A percentile compares a stretch with the other conserved stretches of the same genome.
phyloP scores from a whole-genome alignment of 2,329 filamentous ascomycete species.

The Colletotrichum melonis region DNA sequence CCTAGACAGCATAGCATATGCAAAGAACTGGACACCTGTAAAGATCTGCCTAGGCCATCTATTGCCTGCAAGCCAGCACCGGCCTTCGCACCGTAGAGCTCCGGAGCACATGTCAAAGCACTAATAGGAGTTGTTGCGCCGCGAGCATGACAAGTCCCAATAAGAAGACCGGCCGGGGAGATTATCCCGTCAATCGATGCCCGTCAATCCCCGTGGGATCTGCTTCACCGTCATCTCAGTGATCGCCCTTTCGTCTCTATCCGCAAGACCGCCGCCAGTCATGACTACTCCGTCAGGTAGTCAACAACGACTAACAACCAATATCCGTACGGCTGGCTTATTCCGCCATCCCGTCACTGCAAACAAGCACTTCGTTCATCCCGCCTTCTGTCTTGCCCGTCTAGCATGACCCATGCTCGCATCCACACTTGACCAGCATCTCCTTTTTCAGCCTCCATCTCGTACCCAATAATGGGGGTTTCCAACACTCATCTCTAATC shows the following conservation, averaged over 20 bases:
- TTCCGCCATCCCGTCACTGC: background rate
- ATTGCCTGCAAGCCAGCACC: background rate
- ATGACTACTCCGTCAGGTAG: background rate
- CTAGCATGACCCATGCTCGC: conserved; percentile 28
- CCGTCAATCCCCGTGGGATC: conserved; percentile 7
- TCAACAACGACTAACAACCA: too few relatives aligned
- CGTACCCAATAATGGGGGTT: conserved; percentile 24
- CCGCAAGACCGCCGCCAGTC: background rate
- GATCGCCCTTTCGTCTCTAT: background rate
- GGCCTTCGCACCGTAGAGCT: background rate
- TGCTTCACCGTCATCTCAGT: background rate
- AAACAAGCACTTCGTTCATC: conserved; percentile 11
- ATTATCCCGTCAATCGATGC: conserved; percentile 32
- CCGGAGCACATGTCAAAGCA: background rate
- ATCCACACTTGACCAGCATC: conserved; percentile 21
- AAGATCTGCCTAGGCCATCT: background rate
- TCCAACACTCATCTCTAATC: conserved; percentile 35
- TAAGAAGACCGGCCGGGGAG: conserved; percentile 1
- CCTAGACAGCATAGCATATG: background rate
- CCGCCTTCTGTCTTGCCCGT: background rate
- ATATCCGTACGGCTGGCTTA: background rate
- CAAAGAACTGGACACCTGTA: background rate
- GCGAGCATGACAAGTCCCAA: background rate
- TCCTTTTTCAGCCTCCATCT: conserved; percentile 33
- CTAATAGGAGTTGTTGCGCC: background rate